Evolutionary conservation across 371 early-diverging fungal species (phyloP), one percentile per base, ranked within the genome.

Genomic region (Hamiltosporidium tvaerminnensis): DNA sequence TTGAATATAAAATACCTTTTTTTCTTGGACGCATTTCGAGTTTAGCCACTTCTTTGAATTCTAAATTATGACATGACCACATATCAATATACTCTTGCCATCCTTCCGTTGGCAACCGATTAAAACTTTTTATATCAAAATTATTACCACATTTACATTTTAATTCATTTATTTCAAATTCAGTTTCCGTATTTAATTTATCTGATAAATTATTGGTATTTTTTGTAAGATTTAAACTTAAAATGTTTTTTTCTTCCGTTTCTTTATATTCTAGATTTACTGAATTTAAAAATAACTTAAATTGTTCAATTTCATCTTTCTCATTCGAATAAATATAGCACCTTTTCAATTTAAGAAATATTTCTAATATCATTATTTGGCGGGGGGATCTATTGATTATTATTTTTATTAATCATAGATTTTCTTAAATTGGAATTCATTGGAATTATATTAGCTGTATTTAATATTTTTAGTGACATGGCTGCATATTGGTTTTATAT

Each of bases 61-160:
- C 78, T 41, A 64, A 64, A 47, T 71, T 61, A 61, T 77, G 78
- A 60, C 78, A 77, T 7, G 73, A 73, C 78, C 78, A 77, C 52
- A 65, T 69, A 53, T 75, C 73, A 38, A 77, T 62, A 3, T 75
- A 56, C 56, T 77, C 78, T 37, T 77, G 67, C 78, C 78, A 77
- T 14, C 72, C 71, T 35, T 70, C 71, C 32, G 65, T 59, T 30
- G 78, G 78, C 31, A 75, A 50, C 31, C 44, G 32, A 44, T 73
- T 63, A 10, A 64, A 14, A 14, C 58, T 60, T 59, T 30, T 23
- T 47, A 61, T 59, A 5, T 56, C 31, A 2, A 73, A 50, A 2
- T 50, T 41, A 53, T 54, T 69, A 4, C 63, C 61, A 62, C 67
- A 67, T 44, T 35, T 53, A 53, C 72, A 72, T 49, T 41, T 52